phyloP scores from a whole-genome alignment of 2,329 filamentous ascomycete genomes.

The Cryphonectria radicalis region DNA sequence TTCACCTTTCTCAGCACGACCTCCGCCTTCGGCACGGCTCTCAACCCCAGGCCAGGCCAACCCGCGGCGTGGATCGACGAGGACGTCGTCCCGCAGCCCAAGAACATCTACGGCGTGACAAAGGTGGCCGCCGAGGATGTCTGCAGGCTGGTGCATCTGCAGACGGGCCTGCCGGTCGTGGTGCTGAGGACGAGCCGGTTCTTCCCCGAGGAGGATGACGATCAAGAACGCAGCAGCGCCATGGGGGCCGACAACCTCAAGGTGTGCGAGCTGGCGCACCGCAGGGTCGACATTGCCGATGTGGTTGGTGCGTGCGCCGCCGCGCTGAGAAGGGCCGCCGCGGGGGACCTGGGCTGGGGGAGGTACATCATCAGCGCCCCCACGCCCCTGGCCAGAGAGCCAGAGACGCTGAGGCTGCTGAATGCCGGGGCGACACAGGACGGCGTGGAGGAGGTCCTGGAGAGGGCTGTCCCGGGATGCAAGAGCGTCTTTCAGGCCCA shows the following conservation, averaged over 20 bases:
- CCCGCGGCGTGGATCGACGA: slow-evolving; percentile 53
- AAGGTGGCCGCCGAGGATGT: slow-evolving; percentile 54
- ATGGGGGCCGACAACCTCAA: slow-evolving; percentile 49
- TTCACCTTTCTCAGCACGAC: slow-evolving; percentile 53
- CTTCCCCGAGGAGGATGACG: slow-evolving; percentile 54
- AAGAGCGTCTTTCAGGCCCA: slow-evolving; percentile 38
- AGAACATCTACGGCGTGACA: slow-evolving; percentile 55
- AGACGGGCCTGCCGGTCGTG: slow-evolving; percentile 45
- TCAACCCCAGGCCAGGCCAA: slow-evolving; percentile 37
- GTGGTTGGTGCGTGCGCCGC: slow-evolving; percentile 47
- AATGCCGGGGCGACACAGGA: slow-evolving; percentile 38
- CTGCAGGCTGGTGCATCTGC: slow-evolving; percentile 46
- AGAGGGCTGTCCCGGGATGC: slow-evolving; percentile 34
- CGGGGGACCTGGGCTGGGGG: slow-evolving; percentile 40
- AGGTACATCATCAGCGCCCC: slow-evolving; percentile 51
- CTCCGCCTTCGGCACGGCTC: slow-evolving; percentile 48
- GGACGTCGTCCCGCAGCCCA: slow-evolving; percentile 44
- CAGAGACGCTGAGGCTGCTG: slow-evolving; percentile 40
- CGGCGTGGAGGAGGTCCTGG: slow-evolving; percentile 36
- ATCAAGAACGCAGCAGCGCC: slow-evolving; percentile 42
- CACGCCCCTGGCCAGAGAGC: slow-evolving; percentile 42
- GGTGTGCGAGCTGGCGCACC: slow-evolving; percentile 51
- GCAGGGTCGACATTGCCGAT: slow-evolving; percentile 49
- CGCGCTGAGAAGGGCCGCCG: slow-evolving; percentile 41
- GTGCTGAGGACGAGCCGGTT: slow-evolving; percentile 53